Base-by-base conservation (phyloP, 495 filamentous ascomycete species). In the Neurospora pannonica region DNA sequence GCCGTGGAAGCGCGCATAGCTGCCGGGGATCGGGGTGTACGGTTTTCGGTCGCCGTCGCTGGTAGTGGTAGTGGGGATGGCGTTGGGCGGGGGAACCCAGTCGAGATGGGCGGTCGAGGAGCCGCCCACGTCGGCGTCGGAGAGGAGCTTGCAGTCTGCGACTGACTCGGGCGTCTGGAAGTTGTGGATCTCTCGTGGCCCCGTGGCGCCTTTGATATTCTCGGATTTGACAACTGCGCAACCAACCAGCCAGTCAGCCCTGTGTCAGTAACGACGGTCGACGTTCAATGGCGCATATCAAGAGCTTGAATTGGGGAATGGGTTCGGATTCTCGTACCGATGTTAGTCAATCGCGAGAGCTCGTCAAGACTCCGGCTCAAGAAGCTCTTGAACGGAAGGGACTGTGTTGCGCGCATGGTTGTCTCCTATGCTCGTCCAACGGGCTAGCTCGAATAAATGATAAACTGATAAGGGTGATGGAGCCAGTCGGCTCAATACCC, bases 71-170 rank as follows among this genome's bases (percentile, higher is more conserved):
- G 86, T 72, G 88, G 83, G 39, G 82, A 86, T 75, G 90, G 86
- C 40, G 83, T 67, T 74, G 89, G 90, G 21, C 91, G 86, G 74
- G 36, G 87, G 80, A 2, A 92, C 84, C 81, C 89, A 92, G 78
- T 94, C 91, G 71, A 99, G 86, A 67, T 86, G 81, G 21, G 90
- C 90, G 31, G 86, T 88, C 69, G 94, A 97, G 85, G 88, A 93
- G 67, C 95, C 96, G 75, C 95, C 96, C 9, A 97, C 91, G 77
- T 95, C 92, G 42, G 84, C 85, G 80, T 99, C 96, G 79, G 89
- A 92, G 89, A 98, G 94, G 71, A 91, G 85, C 79, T 95, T 97
- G 86, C 92, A 95, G 46, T 84, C 84, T 21, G 86, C 80, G 39
- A 94, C 78, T 15, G 88, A 86, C 13, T 87, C 83, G 48, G 89